Conservation (phyloP, 768 basidiomycete genomes). For the Rickenella mellea region DNA sequence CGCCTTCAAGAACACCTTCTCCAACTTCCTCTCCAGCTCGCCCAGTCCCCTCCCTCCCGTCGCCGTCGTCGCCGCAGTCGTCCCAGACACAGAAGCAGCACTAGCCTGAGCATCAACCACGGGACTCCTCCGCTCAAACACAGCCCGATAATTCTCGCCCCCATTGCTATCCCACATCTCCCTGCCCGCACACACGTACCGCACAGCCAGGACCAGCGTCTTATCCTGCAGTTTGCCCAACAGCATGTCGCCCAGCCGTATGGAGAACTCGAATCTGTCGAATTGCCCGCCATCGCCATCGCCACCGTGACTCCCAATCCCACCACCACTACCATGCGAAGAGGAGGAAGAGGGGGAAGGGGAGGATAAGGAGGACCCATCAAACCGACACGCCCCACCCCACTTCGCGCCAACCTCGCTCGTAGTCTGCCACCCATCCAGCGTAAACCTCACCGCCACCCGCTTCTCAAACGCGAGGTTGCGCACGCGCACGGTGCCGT, state of each 20-base stretch:
- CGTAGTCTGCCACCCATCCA: conserved; percentile 94
- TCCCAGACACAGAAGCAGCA: conserved; percentile 17
- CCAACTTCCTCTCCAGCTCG: not conserved
- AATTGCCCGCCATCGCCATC: conserved; percentile 17
- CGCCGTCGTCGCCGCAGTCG: not conserved
- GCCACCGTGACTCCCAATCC: not conserved
- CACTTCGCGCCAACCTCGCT: conserved; percentile 83
- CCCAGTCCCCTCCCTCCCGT: not conserved
- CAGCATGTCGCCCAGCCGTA: conserved; percentile 72
- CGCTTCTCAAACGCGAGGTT: conserved; percentile 86
- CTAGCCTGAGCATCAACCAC: no score
- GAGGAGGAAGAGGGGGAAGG: no score
- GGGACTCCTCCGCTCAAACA: conserved; percentile 35
- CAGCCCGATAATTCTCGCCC: conserved; percentile 69
- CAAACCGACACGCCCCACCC: conserved; percentile 27
- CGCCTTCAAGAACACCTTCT: no score
- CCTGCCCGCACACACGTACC: conserved; percentile 56
- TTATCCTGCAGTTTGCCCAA: conserved; percentile 74
- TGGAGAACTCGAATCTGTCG: conserved; percentile 71
- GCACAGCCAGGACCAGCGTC: conserved; percentile 68
- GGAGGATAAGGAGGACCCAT: no score
- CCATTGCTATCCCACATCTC: conserved; percentile 93
- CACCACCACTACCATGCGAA: not conserved
- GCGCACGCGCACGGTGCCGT: conserved; percentile 69
- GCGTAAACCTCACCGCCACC: conserved; percentile 83